Percentiles rank a stretch among this genome's conserved stretches.
Evolutionary conservation across 441 rosid genomes (phyloP).

Genomic region (Populus hybrid): DNA sequence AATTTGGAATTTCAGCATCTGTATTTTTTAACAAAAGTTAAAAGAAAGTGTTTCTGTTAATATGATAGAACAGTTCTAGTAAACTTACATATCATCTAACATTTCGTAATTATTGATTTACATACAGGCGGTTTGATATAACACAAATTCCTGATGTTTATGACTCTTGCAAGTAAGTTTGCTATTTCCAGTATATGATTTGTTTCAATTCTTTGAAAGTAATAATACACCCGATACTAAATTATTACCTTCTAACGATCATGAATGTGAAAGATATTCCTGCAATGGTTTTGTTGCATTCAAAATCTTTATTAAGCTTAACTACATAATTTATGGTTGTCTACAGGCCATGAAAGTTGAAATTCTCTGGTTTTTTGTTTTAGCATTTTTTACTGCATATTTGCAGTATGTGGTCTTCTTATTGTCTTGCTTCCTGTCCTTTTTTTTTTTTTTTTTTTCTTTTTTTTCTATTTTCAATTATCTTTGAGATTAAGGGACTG

Average conservation of each 20-base stretch:
- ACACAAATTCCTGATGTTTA: constrained; percentile 99
- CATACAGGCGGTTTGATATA: constrained; percentile 93
- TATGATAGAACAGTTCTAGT: not conserved
- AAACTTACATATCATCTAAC: not conserved
- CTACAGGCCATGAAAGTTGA: not conserved
- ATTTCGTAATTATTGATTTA: constrained; percentile 13
- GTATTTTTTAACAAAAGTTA: not conserved
- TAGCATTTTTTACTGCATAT: not conserved
- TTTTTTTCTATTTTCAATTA: not conserved
- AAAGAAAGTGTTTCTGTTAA: not conserved
- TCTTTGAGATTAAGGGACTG: not conserved
- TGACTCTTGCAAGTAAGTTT: constrained; percentile 99
- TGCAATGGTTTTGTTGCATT: not conserved
- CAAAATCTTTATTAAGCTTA: not conserved
- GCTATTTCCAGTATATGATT: constrained; percentile 14
- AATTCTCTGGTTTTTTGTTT: not conserved
- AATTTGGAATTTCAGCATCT: not conserved
- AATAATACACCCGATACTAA: not conserved
- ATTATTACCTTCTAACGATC: too few relatives aligned
- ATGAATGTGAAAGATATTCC: not conserved
- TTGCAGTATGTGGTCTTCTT: not conserved
- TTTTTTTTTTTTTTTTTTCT: too few relatives aligned
- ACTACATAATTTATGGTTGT: not conserved
- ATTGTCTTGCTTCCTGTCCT: not conserved
- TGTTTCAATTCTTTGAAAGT: not conserved